These are phyloP conservation scores for Thermothielavioides terrestris DNA, from an alignment of 495 filamentous ascomycete genomes.

Conservation along the genomic window DNA sequence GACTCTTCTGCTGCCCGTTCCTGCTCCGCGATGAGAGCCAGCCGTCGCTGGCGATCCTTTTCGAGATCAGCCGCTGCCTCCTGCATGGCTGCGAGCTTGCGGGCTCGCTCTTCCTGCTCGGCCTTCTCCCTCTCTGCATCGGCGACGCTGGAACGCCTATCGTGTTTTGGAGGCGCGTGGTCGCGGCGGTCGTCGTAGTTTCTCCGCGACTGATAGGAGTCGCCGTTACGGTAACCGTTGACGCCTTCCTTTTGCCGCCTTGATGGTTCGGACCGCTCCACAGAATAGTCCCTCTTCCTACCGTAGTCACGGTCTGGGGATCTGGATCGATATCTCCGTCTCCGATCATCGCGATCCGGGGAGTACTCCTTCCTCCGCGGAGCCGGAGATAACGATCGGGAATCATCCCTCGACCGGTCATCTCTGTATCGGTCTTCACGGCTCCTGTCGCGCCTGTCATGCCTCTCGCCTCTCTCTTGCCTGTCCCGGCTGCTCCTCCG, in stretches of 20 bases:
- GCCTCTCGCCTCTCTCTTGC: background rate
- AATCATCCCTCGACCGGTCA: slow-evolving; percentile 1
- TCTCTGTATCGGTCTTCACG: slow-evolving; percentile 1
- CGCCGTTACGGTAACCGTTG: slow-evolving; percentile 18
- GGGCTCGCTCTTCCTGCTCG: slow-evolving; percentile 45
- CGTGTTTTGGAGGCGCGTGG: slow-evolving; percentile 5
- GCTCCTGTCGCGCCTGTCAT: slow-evolving; percentile 2
- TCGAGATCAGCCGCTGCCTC: slow-evolving; percentile 73
- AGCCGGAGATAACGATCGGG: slow-evolving; percentile 21
- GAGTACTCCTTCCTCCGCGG: slow-evolving; percentile 16
- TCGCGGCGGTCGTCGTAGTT: slow-evolving; percentile 19
- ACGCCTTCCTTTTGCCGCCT: background rate
- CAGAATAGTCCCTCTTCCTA: background rate
- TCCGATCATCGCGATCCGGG: slow-evolving; percentile 8
- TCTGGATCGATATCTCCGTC: slow-evolving; percentile 8
- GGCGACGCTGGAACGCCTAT: background rate
- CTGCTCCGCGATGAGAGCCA: slow-evolving; percentile 56
- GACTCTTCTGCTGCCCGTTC: slow-evolving; percentile 56
- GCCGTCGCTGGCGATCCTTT: slow-evolving; percentile 57
- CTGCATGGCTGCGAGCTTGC: slow-evolving; percentile 82
- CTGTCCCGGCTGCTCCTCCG: slow-evolving; percentile 2
- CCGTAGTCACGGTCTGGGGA: slow-evolving; percentile 10
- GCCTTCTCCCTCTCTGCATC: slow-evolving; percentile 1
- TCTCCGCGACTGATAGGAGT: slow-evolving; percentile 16
- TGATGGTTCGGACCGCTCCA: background rate